Evolutionary conservation across 176 grass and related monocot species (phyloP).

Genomic region (Dendrocalamus sinicus): DNA sequence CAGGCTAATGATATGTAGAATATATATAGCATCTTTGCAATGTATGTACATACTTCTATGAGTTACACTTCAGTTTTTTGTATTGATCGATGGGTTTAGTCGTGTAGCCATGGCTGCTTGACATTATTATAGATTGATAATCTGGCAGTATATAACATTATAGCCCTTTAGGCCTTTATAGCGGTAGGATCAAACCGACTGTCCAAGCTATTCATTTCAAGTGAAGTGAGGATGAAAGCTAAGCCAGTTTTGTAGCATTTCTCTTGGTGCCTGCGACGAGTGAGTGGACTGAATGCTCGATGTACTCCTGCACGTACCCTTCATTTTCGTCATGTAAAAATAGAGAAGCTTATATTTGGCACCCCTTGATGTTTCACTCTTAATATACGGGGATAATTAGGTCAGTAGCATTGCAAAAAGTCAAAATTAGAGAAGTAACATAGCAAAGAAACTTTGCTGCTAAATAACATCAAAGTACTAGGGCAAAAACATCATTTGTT

Average conservation of each 20-base stretch:
- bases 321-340: not conserved
- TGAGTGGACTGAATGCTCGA: not conserved
- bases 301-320: not conserved
- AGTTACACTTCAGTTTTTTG: not conserved
- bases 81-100: too few relatives aligned
- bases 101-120: not conserved
- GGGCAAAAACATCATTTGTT: too few relatives aligned
- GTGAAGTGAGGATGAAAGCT: not conserved
- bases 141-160: not conserved
- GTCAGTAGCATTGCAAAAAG: not conserved
- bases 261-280: not conserved
- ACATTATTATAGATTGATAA: not conserved
- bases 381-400: not conserved
- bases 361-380: not conserved
- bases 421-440: too few relatives aligned
- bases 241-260: not conserved
- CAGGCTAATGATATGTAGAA: not conserved
- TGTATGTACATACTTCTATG: not conserved
- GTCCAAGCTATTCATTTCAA: not conserved
- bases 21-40: not conserved
- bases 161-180: too few relatives aligned
- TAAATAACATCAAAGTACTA: too few relatives aligned
- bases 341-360: not conserved
- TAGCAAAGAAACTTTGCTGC: too few relatives aligned
- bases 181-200: too few relatives aligned